A percentile compares a stretch with the other conserved stretches of the same genome.
phyloP scores from a whole-genome alignment of 768 basidiomycete genomes.

The Suillus americanus region DNA sequence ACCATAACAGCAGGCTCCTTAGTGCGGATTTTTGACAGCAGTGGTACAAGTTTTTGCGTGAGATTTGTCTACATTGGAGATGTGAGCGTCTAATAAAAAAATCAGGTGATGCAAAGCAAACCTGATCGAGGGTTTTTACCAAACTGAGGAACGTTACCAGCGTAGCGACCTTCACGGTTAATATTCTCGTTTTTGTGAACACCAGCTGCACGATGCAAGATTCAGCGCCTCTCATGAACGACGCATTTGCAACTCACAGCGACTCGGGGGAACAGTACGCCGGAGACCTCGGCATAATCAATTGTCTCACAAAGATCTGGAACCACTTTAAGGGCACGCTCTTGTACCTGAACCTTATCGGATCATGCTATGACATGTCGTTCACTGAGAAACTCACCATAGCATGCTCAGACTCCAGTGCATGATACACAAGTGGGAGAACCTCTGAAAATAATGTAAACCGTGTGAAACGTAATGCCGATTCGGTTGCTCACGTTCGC shows the following conservation, averaged over 20 bases:
- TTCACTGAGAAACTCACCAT: conserved; percentile 43
- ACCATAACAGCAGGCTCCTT: conserved; percentile 97
- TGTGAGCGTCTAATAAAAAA: conserved; percentile 1
- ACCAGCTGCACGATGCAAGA: conserved; percentile 58
- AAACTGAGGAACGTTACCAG: conserved; percentile 79
- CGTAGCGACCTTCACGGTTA: conserved; percentile 91
- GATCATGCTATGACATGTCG: conserved; percentile 8
- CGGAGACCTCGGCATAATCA: conserved; percentile 93
- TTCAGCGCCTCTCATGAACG: background rate
- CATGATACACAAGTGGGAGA: conserved; percentile 93
- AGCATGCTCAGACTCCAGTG: conserved; percentile 93
- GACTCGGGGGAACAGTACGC: conserved; percentile 86
- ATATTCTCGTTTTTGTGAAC: conserved; percentile 87
- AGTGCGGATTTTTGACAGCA: conserved; percentile 92
- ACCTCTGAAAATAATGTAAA: conserved; percentile 59
- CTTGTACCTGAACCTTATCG: conserved; percentile 71
- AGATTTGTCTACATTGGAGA: conserved; percentile 62
- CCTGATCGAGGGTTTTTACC: conserved; percentile 90
- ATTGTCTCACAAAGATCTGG: conserved; percentile 90
- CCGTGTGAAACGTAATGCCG: background rate
- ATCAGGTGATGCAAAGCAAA: conserved; percentile 28
- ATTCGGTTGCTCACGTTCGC: conserved; percentile 65
- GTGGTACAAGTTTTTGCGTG: conserved; percentile 93
- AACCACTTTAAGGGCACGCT: conserved; percentile 80
- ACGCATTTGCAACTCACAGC: conserved; percentile 57